Conservation (phyloP, 352 stramenopile species). For the Halophytophthora polymorphica region DNA sequence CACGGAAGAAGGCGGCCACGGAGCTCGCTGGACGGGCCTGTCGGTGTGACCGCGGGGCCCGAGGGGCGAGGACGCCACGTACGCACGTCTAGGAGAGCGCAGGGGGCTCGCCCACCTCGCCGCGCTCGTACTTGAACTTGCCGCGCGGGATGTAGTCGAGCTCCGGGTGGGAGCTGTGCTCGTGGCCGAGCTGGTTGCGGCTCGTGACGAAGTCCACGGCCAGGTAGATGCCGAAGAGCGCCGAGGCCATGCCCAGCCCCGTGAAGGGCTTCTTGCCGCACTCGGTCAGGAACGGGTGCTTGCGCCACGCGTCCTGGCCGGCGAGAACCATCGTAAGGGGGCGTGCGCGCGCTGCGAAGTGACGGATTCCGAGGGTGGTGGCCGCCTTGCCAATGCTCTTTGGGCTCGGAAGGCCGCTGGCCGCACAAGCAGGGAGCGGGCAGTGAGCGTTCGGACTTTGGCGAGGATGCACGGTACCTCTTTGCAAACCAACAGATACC, state of each 20-base stretch:
- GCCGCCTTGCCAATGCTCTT: too few relatives aligned
- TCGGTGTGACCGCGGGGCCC: neutral
- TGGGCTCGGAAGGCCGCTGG: too few relatives aligned
- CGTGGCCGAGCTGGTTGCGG: conserved; percentile 32
- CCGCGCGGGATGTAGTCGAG: conserved; percentile 29
- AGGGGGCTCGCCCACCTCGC: conserved; percentile 59
- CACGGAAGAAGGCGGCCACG: too few relatives aligned
- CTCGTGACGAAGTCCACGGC: conserved; percentile 59
- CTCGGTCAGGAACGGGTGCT: conserved; percentile 81
- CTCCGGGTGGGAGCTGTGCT: conserved; percentile 28
- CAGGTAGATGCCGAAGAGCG: conserved; percentile 80
- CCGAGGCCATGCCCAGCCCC: conserved; percentile 65
- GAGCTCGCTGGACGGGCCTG: too few relatives aligned
- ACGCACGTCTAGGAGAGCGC: conserved; percentile 32
- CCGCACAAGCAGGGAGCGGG: too few relatives aligned
- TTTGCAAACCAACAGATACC: too few relatives aligned
- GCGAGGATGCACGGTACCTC: too few relatives aligned
- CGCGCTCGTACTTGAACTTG: conserved; percentile 59
- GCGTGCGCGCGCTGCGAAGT: neutral
- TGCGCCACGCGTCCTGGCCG: conserved; percentile 85
- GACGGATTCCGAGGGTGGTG: conserved; percentile 8
- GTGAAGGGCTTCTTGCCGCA: conserved; percentile 87
- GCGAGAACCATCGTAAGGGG: conserved; percentile 69
- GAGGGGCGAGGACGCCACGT: too few relatives aligned
- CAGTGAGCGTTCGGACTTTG: too few relatives aligned